These are phyloP conservation scores for Suillus subluteus DNA, from an alignment of 768 basidiomycete genomes.

Conservation along the genomic window DNA sequence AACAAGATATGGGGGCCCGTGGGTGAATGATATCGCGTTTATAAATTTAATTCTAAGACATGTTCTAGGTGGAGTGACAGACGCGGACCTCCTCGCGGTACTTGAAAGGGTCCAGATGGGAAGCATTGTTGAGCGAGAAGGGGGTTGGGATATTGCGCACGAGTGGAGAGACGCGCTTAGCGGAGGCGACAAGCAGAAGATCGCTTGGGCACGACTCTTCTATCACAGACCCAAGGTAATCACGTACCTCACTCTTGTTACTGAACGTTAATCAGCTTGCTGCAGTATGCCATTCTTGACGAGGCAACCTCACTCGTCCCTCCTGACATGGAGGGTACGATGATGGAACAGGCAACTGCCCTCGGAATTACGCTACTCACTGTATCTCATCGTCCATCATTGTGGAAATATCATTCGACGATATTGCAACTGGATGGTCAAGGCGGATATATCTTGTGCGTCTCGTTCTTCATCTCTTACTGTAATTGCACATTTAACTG, in stretches of 20 bases:
- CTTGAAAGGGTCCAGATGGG: slow-evolving; percentile 84
- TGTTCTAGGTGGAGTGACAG: slow-evolving; percentile 65
- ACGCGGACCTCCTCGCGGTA: slow-evolving; percentile 72
- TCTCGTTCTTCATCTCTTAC: slow-evolving; percentile 19
- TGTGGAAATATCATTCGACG: slow-evolving; percentile 91
- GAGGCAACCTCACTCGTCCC: slow-evolving; percentile 97
- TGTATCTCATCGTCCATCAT: slow-evolving; percentile 91
- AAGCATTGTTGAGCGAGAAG: slow-evolving; percentile 86
- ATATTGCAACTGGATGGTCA: slow-evolving; percentile 93
- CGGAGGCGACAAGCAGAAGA: slow-evolving; percentile 96
- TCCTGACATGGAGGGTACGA: slow-evolving; percentile 86
- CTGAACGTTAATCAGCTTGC: slow-evolving; percentile 12
- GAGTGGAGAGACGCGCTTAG: slow-evolving; percentile 95
- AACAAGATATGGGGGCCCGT: slow-evolving; percentile 79
- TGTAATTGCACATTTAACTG: slow-evolving; percentile 6
- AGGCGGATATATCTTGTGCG: slow-evolving; percentile 94
- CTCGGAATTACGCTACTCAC: slow-evolving; percentile 92
- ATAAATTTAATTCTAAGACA: slow-evolving; percentile 12
- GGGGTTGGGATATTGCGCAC: slow-evolving; percentile 89
- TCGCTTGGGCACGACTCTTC: slow-evolving; percentile 96
- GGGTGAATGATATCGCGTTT: slow-evolving; percentile 31
- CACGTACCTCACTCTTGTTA: slow-evolving; percentile 8
- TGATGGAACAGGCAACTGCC: slow-evolving; percentile 91
- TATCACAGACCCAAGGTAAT: slow-evolving; percentile 91
- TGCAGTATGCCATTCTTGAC: slow-evolving; percentile 92